A percentile compares a stretch with the other conserved stretches of the same genome.
Evolutionary conservation across 2,329 filamentous ascomycete species (phyloP).

Genomic region (Tolypocladium capitatum): DNA sequence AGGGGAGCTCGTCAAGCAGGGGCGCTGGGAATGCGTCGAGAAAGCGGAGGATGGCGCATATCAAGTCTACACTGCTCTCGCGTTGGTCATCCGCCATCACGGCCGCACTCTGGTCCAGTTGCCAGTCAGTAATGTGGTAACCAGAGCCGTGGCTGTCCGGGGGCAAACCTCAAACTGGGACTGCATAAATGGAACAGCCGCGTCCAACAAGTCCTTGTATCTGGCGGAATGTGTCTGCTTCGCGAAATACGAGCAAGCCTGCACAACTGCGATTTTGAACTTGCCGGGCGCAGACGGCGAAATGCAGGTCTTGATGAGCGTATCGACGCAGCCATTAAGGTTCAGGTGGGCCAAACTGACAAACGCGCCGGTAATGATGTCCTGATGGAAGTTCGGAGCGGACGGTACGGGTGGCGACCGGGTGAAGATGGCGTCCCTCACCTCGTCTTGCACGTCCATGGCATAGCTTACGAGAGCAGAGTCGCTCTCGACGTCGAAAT

Average conservation of each 20-base stretch:
- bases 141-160: not conserved
- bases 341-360: constrained; percentile 51
- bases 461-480: constrained; percentile 53
- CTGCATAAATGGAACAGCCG: constrained; percentile 43
- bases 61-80: not conserved
- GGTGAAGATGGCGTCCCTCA: constrained; percentile 51
- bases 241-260: constrained; percentile 50
- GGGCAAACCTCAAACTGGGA: constrained; percentile 39
- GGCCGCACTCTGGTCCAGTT: not conserved
- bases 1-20: constrained; percentile 17
- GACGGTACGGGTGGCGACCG: constrained; percentile 33
- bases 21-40: constrained; percentile 34
- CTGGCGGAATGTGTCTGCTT: constrained; percentile 32
- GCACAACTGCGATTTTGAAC: constrained; percentile 50
- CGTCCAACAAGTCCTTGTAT: constrained; percentile 42
- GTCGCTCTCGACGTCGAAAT: constrained; percentile 51
- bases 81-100: not conserved
- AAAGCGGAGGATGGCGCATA: constrained; percentile 29
- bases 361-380: constrained; percentile 53
- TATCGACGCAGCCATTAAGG: constrained; percentile 43
- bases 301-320: constrained; percentile 43
- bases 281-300: constrained; percentile 39
- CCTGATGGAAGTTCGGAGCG: constrained; percentile 42
- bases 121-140: not conserved
- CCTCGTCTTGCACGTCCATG: constrained; percentile 56